Conservation (phyloP, 2,329 filamentous ascomycete species). For the Aspergillus sp. region DNA sequence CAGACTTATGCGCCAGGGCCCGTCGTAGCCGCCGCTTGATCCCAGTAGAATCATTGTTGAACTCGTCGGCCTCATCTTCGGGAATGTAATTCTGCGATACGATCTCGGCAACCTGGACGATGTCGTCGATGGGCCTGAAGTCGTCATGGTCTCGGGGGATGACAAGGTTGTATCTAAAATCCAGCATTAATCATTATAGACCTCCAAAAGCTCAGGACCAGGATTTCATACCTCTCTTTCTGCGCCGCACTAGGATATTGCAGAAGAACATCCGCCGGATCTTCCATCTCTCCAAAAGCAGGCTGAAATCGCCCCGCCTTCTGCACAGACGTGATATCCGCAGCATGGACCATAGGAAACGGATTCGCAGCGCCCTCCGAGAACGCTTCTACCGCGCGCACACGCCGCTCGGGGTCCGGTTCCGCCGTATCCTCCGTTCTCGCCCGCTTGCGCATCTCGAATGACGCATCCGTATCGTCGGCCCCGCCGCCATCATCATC, state of each 20-base stretch:
- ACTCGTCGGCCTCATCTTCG: slow-evolving; percentile 54
- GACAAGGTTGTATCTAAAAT: slow-evolving; percentile 58
- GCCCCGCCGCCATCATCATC: slow-evolving; percentile 34
- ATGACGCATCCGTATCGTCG: slow-evolving; percentile 33
- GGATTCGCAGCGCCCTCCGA: slow-evolving; percentile 27
- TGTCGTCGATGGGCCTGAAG: slow-evolving; percentile 57
- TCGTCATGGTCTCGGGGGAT: slow-evolving; percentile 71
- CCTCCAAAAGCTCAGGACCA: background rate
- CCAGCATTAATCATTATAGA: slow-evolving; percentile 17
- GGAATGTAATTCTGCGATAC: slow-evolving; percentile 71
- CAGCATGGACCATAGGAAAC: slow-evolving; percentile 41
- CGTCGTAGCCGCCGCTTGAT: slow-evolving; percentile 69
- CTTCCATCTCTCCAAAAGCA: slow-evolving; percentile 39
- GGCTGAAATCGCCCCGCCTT: slow-evolving; percentile 42
- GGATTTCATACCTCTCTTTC: slow-evolving; percentile 51
- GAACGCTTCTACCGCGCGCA: slow-evolving; percentile 39
- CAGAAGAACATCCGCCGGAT: slow-evolving; percentile 51
- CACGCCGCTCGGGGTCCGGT: slow-evolving; percentile 34
- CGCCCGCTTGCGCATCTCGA: slow-evolving; percentile 35
- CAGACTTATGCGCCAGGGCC: slow-evolving; percentile 58
- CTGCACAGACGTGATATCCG: slow-evolving; percentile 37
- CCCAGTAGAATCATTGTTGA: slow-evolving; percentile 63
- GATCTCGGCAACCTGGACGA: slow-evolving; percentile 58
- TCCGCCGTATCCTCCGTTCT: slow-evolving; percentile 33
- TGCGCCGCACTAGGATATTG: slow-evolving; percentile 72